Base-by-base conservation (phyloP, 176 grass and related monocot genomes). In the Pharus latifolius region DNA sequence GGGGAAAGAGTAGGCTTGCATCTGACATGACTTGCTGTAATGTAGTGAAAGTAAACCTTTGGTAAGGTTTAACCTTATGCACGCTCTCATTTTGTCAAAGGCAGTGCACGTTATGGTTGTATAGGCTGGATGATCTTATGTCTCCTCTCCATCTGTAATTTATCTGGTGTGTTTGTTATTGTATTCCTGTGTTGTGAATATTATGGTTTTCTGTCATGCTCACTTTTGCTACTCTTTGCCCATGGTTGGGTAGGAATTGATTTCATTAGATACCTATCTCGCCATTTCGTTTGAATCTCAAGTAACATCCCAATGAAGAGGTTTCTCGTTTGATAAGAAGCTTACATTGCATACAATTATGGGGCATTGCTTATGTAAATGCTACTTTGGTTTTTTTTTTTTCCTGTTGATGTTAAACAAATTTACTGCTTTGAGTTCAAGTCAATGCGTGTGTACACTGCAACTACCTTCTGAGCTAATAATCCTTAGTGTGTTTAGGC, bases 131-230 rank as follows among this genome's bases (percentile, higher is more conserved):
- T 3, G 55, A 63, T 30, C 63, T 33, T 13, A 33, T 25, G 60
- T 77, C 56, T 69, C 47, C 56, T 32, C 54, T 65, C 42, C 50
- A 56, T 68, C 73, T 85, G 69, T 92, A 83, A 53, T 52, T 73
- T 53, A 56, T 62, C 40, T 75, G 80, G 74, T 34, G 69, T 83
- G 80, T 57, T 85, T 62, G 48, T 27, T 77, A 61, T 74, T 83
- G 63, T 76, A 48, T 87, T 70, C 43, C 32, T 0, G 59, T 63
- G 62, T 59, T 96, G 84, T 96, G 87, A 90, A 96, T 96, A 82
- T 87, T 74, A 33, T 75, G 52, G 27, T 75, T 52, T 56, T 68
- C 49, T 63, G 51, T 19, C 56, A 14, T n/a, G 54, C 34, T 23
- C 23, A 25, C 55, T 44, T 46, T 15, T 19, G 20, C 57, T 19